Evolutionary conservation across 345 rosid genomes (phyloP).

Genomic region (Nasturtium officinale): DNA sequence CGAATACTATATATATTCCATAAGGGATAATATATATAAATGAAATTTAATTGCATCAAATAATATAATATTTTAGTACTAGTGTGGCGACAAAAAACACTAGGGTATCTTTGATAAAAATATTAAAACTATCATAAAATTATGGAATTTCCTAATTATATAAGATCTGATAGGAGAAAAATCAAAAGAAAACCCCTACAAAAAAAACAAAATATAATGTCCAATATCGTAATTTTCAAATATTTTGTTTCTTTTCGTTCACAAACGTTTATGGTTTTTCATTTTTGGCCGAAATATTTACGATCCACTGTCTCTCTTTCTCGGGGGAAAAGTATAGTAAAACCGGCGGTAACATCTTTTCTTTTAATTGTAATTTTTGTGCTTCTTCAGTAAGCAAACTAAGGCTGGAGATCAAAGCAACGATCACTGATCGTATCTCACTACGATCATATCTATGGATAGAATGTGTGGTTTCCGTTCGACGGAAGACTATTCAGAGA

Average conservation of each 20-base stretch:
- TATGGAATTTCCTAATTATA: too few species aligned
- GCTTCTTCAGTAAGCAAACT: background rate
- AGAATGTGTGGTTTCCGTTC: constrained; percentile 47
- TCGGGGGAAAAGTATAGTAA: background rate
- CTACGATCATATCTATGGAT: constrained; percentile 33
- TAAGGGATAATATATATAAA: too few species aligned
- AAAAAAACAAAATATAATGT: background rate
- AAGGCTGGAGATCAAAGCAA: constrained; percentile 9
- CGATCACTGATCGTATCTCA: constrained; percentile 19
- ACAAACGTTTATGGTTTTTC: background rate
- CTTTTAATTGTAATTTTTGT: background rate
- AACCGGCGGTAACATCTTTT: background rate
- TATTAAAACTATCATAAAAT: background rate
- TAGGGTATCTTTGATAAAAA: background rate
- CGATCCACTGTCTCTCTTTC: constrained; percentile 24
- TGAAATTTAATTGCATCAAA: background rate
- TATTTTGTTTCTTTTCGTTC: background rate
- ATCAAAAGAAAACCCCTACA: too few species aligned
- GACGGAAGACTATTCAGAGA: constrained; percentile 52
- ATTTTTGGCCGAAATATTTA: constrained; percentile 6
- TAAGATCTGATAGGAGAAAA: too few species aligned
- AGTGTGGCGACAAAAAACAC: background rate
- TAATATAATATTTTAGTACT: background rate
- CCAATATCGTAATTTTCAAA: constrained; percentile 4
- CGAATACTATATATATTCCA: too few species aligned